phyloP scores from a whole-genome alignment of 1,284 basidiomycete genomes.

The Apiotrichum siamense region DNA sequence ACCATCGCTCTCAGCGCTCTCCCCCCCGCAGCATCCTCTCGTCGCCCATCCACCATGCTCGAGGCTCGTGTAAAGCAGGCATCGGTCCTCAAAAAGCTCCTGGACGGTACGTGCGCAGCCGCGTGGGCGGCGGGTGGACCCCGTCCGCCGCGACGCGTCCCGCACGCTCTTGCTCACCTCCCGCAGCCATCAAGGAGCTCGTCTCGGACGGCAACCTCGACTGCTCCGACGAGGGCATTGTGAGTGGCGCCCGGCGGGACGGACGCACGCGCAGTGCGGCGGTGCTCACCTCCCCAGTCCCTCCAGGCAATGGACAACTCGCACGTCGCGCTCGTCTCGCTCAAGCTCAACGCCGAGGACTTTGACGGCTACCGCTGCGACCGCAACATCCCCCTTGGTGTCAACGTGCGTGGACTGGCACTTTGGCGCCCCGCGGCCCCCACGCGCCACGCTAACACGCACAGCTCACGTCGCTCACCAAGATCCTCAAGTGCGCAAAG shows the following conservation, averaged over 20 bases:
- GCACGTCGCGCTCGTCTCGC: slow-evolving; percentile 84
- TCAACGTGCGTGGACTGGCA: slow-evolving; percentile 55
- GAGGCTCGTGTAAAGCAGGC: slow-evolving; percentile 84
- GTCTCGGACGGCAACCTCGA: slow-evolving; percentile 98
- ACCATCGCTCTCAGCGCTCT: not conserved
- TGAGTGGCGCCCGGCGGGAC: too few species aligned
- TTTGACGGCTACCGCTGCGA: slow-evolving; percentile 93
- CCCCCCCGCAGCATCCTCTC: not conserved
- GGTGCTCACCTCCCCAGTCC: slow-evolving; percentile 49
- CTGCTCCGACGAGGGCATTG: slow-evolving; percentile 92
- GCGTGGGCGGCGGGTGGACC: too few species aligned
- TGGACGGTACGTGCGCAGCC: slow-evolving; percentile 79
- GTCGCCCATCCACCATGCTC: slow-evolving; percentile 57
- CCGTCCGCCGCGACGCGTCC: slow-evolving; percentile 3
- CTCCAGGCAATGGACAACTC: slow-evolving; percentile 99
- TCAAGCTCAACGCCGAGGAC: slow-evolving; percentile 62
- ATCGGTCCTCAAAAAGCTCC: slow-evolving; percentile 72
- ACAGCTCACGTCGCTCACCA: slow-evolving; percentile 73
- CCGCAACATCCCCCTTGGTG: slow-evolving; percentile 87
- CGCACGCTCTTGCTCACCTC: not conserved
- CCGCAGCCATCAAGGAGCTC: slow-evolving; percentile 87
- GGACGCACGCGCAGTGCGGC: slow-evolving; percentile 37
- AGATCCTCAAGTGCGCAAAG: slow-evolving; percentile 95
- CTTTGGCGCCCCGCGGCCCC: not conserved
- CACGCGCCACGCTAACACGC: slow-evolving; percentile 22